Evolutionary conservation across 1,284 basidiomycete genomes (phyloP), one percentile per base, ranked within the genome.

Genomic region (Erythrobasidium hasegawianum): DNA sequence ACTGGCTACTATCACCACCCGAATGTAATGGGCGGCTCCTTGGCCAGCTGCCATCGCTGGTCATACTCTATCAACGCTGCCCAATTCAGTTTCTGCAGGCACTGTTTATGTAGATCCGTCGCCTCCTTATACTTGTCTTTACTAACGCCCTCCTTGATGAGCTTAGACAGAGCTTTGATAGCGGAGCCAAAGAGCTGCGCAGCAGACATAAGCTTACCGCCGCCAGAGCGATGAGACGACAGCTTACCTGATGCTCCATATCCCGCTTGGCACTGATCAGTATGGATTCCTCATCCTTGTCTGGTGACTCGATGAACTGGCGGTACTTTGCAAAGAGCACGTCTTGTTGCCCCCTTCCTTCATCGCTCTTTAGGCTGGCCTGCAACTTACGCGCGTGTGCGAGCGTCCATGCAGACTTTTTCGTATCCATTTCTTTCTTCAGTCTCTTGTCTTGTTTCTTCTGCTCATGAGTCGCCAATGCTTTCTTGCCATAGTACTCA

Each of bases 341-440:
- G 16, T 74, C 69, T 14, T 69, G 67, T 10, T 59, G 38, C 1
- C 45, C 26, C 1, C 39, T 24, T 14, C 38, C 41, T 7, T 33
- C 58, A n/a, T 72, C 71, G 43, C 68, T 70, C 4, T 68, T 53
- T 26, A 71, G 68, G 33, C 71, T 64, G 27, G 73, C 75, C 9
- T 72, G 55, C 2, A 73, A 64, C 47, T 74, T 71, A 18, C 74
- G 70, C 54, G 75, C 72, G 45, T 75, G 72, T 14, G 76, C 76
- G 8, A 72, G 62, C 22, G 73, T 50, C 22, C 75, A 64, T 1
- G 77, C 77, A 27, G 71, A 69, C 58, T 74, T 74, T 64, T 72
- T 68, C 22, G 72, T 71, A 11, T 75, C 70, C 72, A 74, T 74
- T 55, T 68, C 53, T 59, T 76, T 72, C 68, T 72, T 71, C 14